Conservation (phyloP, 2,329 filamentous ascomycete species). For the Fusarium irregulare region DNA sequence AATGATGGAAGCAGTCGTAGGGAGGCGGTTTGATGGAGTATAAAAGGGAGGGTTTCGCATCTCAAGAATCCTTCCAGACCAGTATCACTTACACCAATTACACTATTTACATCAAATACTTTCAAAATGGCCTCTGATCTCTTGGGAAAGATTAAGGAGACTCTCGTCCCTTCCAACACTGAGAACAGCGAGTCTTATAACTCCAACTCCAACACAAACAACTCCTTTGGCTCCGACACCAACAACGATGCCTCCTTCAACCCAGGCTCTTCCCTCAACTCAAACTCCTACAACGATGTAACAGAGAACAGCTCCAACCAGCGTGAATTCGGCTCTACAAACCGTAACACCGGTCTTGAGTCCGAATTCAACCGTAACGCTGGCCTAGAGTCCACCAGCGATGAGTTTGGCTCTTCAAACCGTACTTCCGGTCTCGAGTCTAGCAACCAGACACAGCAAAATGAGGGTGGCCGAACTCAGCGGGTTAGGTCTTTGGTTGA, state of each 20-base stretch:
- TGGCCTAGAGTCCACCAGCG: constrained; percentile 5
- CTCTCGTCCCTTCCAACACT: constrained; percentile 12
- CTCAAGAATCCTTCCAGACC: background rate
- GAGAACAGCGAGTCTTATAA: constrained; percentile 13
- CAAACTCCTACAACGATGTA: background rate
- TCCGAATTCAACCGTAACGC: background rate
- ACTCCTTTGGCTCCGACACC: background rate
- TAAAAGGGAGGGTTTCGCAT: constrained; percentile 1
- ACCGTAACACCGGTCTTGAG: background rate
- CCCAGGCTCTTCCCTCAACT: background rate
- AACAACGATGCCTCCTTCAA: background rate
- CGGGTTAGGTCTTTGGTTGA: constrained; percentile 29
- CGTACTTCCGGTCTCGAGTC: background rate
- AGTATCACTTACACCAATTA: background rate
- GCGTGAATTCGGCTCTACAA: background rate
- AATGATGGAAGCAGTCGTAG: constrained; percentile 6
- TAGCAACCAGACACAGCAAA: background rate
- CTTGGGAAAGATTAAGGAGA: constrained; percentile 40
- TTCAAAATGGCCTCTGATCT: constrained; percentile 33
- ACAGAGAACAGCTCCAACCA: constrained; percentile 14
- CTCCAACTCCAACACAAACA: background rate
- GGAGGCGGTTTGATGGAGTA: background rate
- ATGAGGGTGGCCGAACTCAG: constrained; percentile 26
- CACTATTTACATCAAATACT: background rate
- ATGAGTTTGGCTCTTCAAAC: background rate